phyloP scores from a whole-genome alignment of 352 stramenopile species.

The Pythium apleroticum region DNA sequence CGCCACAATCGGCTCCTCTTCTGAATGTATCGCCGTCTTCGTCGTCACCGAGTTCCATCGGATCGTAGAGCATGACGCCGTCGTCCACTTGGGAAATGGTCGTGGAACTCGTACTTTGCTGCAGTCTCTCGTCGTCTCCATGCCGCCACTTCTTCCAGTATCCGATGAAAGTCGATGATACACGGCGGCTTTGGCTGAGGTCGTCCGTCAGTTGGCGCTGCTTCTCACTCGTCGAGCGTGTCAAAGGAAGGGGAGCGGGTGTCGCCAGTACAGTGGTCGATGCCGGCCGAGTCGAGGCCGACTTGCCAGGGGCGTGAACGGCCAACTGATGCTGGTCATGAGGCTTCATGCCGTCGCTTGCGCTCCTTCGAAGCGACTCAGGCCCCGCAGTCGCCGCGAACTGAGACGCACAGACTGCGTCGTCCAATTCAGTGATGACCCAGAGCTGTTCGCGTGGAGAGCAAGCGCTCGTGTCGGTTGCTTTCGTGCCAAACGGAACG shows the following conservation, averaged over 20 bases:
- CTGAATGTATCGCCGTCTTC: background rate
- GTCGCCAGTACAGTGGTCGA: slow-evolving; percentile 2
- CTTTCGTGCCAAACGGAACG: background rate
- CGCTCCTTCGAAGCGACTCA: background rate
- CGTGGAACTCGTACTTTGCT: background rate
- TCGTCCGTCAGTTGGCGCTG: background rate
- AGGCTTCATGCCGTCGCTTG: background rate
- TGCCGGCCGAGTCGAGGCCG: slow-evolving; percentile 1
- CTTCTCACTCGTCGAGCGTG: slow-evolving; percentile 12
- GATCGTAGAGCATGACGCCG: slow-evolving; percentile 26
- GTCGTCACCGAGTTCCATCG: slow-evolving; percentile 3
- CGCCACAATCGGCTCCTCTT: background rate
- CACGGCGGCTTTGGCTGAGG: background rate
- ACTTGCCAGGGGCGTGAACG: background rate
- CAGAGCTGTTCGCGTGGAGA: slow-evolving; percentile 24
- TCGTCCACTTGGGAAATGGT: slow-evolving; percentile 17
- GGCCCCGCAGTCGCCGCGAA: background rate
- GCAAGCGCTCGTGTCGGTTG: background rate
- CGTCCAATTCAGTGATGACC: slow-evolving; percentile 60
- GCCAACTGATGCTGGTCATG: background rate
- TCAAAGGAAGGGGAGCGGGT: background rate
- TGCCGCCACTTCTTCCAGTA: slow-evolving; percentile 21
- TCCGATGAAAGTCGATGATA: slow-evolving; percentile 11
- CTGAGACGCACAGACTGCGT: slow-evolving; percentile 25
- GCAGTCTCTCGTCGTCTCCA: background rate